Base-by-base conservation (phyloP, 192 early-diverging fungal genomes). In the Backusella sp. region DNA sequence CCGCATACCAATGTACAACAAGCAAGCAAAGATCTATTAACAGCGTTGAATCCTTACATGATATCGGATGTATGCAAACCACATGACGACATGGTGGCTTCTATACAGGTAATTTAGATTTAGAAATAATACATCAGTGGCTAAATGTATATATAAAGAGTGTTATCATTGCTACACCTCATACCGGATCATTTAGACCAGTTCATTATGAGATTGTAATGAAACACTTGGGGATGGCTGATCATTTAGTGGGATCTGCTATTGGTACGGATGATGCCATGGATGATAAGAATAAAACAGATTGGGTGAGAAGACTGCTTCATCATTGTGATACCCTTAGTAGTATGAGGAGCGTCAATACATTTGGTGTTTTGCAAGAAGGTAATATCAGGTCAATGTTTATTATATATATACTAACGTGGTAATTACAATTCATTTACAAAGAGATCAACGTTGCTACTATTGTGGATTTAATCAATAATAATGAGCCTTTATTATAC, bases 141-240 rank as follows among this genome's bases (percentile, higher is more conserved):
- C 32, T 36, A 37, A 52, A 72, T 6, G 19, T 56, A 72, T 39
- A 19, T 59, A 52, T 73, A 17, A 56, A 77, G 79, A 74, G 35
- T 15, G 66, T 83, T 11, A 81, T 83, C 19, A 79, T 79, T 73
- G 72, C 81, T 5, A 56, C 78, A 15, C 88, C 89, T 26, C 85
- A 90, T 62, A 84, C 86, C 5, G 90, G 90, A 0, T 87, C 82
- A 1, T 95, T 94, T 71, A 79, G 90, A 56, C 82, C 90, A 34
- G 84, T 80, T 8, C 92, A 95, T 53, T 94, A 94, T 76, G 82
- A 88, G 35, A 76, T 88, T 41, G 86, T 91, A 0, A 77, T 89
- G 73, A 76, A 78, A 5, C 78, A 83, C 62, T 66, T 94, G 32
- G 88, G 85, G 6, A 85, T 92, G 83, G 82, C 77, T 2, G 70